Base-by-base conservation (phyloP, 2,329 filamentous ascomycete genomes). In the Cryphonectria japonica region DNA sequence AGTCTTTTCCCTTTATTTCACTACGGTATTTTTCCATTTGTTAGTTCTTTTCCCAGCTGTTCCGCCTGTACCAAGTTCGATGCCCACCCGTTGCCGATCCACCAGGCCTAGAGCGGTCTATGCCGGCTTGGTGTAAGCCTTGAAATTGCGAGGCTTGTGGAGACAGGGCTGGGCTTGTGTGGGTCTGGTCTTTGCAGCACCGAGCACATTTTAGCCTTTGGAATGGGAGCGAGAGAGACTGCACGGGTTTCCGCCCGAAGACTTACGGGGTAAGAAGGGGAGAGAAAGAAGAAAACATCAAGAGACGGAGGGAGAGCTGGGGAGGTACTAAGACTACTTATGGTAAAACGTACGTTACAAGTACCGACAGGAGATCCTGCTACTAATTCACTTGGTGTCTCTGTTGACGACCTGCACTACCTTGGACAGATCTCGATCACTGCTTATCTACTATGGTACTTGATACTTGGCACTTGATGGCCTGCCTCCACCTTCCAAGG, bases 91-190 rank as follows among this genome's bases (percentile, higher is more conserved):
- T 34, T 60, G 69, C 64, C 54, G 66, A 71, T 73, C 72, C 8
- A 29, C 37, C n/a, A 22, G 69, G 69, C 66, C 73, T 70, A 69
- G 73, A 74, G 69, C 71, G 69, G 71, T 64, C 73, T 3, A 61
- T 74, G 37, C 61, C 61, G 41, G 62, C 66, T 59, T 62, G 26
- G 39, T 41, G 59, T 68, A 50, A 71, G 66, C 64, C 46, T 32
- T 50, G 65, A 54, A 39, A 70, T 29, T 66, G 50, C 66, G 50
- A 62, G 66, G 70, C 66, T 50, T 60, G 32, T 43, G 46, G 34
- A 34, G 41, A 52, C 61, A 46, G 41, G 22, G 60, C 60, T 41
- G 34, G 54, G 46, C 22, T 7, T 16, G 26, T 14, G 54, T 34
- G 52, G 52, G 26, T 32, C 52, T 57, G 52, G 26, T 57, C 54